phyloP scores from a whole-genome alignment of 345 rosid species.

The Trapa bicornis region DNA sequence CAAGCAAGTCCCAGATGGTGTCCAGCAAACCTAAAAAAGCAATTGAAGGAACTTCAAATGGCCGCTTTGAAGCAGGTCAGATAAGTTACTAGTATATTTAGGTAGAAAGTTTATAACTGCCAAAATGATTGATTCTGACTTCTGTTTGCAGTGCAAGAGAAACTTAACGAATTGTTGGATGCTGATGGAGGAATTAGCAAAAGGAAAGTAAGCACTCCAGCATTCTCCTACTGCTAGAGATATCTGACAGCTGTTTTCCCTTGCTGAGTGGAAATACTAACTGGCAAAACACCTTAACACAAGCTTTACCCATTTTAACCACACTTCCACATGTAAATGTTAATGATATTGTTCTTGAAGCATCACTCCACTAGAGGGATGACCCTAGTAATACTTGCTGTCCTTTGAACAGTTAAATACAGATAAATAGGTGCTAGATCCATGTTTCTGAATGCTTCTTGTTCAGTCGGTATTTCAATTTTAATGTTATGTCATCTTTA shows the following conservation, averaged over 20 bases:
- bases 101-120: not conserved
- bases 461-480: not conserved
- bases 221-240: not conserved
- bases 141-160: conserved; percentile 70
- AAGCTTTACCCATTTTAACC: too few relatives aligned
- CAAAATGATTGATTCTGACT: not conserved
- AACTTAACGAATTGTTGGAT: conserved; percentile 91
- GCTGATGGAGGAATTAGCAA: conserved; percentile 83
- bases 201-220: conserved; percentile 39
- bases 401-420: not conserved
- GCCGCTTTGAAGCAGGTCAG: conserved; percentile 83
- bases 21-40: conserved; percentile 45
- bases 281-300: too few relatives aligned
- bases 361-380: too few relatives aligned
- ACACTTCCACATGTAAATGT: too few relatives aligned
- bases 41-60: conserved; percentile 45
- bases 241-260: not conserved
- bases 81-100: conserved; percentile 3
- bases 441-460: not conserved
- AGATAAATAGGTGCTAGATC: not conserved
- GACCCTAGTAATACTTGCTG: not conserved
- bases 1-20: conserved; percentile 38
- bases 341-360: too few relatives aligned
- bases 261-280: too few relatives aligned
- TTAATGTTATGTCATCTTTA: not conserved